phyloP scores from a whole-genome alignment of 345 rosid genomes.

The Euphorbia pulcherrima region DNA sequence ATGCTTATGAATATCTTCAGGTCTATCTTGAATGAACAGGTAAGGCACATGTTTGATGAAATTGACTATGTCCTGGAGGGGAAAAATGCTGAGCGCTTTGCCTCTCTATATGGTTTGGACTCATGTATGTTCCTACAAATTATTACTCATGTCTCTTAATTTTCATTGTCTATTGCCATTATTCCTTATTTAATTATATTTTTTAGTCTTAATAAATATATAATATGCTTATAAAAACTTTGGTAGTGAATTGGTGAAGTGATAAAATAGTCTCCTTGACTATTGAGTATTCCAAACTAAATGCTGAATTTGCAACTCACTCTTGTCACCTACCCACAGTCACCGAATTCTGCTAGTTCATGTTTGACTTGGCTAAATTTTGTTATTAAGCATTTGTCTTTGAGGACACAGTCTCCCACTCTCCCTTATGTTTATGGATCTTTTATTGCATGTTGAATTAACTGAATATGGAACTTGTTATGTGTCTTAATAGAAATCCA shows the following conservation, averaged over 20 bases:
- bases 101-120: constrained; percentile 58
- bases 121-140: constrained; percentile 46
- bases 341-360: not conserved
- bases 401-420: no score
- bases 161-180: not conserved
- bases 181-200: not conserved
- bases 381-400: not conserved
- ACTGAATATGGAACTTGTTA: not conserved
- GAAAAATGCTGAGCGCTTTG: constrained; percentile 91
- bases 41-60: constrained; percentile 98
- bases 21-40: constrained; percentile 68
- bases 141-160: not conserved
- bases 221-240: not conserved
- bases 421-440: not conserved
- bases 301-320: not conserved
- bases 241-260: constrained; percentile 1
- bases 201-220: not conserved
- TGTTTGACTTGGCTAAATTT: constrained; percentile 1
- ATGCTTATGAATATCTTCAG: constrained; percentile 43
- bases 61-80: constrained; percentile 85
- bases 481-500: not conserved
- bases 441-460: not conserved
- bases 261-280: not conserved
- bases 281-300: not conserved
- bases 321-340: not conserved